These are phyloP conservation scores for Neofusicoccum ribis DNA, from an alignment of 2,329 filamentous ascomycete genomes.

Conservation along the genomic window DNA sequence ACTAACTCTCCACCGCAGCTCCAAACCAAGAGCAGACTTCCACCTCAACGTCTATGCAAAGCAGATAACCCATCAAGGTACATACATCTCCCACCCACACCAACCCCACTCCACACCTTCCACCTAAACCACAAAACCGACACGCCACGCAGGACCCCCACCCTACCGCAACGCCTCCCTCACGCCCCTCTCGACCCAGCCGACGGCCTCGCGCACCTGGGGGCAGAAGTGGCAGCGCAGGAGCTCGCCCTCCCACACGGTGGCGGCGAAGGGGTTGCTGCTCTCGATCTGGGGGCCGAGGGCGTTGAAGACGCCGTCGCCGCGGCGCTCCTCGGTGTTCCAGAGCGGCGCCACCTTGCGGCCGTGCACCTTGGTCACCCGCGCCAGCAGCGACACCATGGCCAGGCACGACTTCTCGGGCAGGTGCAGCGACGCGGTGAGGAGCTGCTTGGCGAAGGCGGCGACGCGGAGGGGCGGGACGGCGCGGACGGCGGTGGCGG, in stretches of 20 bases:
- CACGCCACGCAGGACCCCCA: not conserved
- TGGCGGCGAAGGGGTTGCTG: constrained; percentile 87
- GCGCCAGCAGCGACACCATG: constrained; percentile 72
- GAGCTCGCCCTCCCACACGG: constrained; percentile 91
- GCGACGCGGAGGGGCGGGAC: constrained; percentile 83
- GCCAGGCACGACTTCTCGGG: constrained; percentile 88
- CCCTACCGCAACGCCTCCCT: not conserved
- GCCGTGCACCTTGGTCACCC: constrained; percentile 78
- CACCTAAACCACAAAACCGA: too few species aligned
- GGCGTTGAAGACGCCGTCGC: constrained; percentile 83
- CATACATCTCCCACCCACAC: too few species aligned
- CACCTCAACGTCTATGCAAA: too few species aligned
- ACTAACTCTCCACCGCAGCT: too few species aligned
- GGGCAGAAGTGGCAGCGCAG: constrained; percentile 84
- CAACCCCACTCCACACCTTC: too few species aligned
- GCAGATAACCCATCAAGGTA: too few species aligned
- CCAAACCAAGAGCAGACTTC: too few species aligned
- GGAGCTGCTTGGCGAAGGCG: constrained; percentile 88
- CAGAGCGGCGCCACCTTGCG: constrained; percentile 83
- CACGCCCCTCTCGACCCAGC: constrained; percentile 30
- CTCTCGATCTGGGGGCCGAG: constrained; percentile 66
- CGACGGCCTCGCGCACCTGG: constrained; percentile 73
- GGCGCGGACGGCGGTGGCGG: constrained; percentile 69
- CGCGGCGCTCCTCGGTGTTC: constrained; percentile 91
- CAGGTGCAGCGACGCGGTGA: constrained; percentile 77